Conservation (phyloP, 345 rosid genomes). For the Eucalyptus marginata region DNA sequence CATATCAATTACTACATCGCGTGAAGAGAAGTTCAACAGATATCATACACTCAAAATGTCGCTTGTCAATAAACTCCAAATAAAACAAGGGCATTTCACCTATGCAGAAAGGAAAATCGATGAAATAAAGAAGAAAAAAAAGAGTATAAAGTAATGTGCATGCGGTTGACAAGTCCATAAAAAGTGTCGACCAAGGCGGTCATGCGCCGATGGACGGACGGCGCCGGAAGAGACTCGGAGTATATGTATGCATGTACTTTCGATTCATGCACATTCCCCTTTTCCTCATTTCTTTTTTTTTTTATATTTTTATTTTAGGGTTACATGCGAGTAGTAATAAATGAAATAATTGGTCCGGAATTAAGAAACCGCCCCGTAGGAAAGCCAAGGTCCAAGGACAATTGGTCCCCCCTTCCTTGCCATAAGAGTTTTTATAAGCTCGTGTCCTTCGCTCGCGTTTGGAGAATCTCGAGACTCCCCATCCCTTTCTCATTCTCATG, state of each 20-base stretch:
- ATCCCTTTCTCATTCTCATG: not conserved
- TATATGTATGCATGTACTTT: not conserved
- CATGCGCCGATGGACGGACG: not conserved
- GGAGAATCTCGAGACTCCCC: not conserved
- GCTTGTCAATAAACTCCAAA: not conserved
- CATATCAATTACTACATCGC: rapidly evolving
- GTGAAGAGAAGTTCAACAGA: not conserved
- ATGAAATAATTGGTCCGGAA: constrained; percentile 25
- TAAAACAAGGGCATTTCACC: not conserved
- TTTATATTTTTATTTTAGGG: rapidly evolving
- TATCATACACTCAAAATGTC: rapidly evolving
- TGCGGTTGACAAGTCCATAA: not conserved
- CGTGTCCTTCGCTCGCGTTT: not conserved
- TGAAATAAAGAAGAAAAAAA: not conserved
- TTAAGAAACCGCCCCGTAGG: constrained; percentile 21
- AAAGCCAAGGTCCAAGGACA: not conserved
- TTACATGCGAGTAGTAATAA: not conserved
- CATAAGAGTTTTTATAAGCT: not conserved
- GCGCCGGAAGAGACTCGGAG: not conserved
- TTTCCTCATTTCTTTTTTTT: not conserved
- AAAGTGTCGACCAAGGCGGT: not conserved
- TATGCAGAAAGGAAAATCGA: not conserved
- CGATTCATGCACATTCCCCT: not conserved
- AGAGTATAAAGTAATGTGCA: not conserved
- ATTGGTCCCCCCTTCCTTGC: too few relatives aligned